These are phyloP conservation scores for Penicillium maclennaniae DNA, from an alignment of 495 filamentous ascomycete genomes.

Conservation along the genomic window DNA sequence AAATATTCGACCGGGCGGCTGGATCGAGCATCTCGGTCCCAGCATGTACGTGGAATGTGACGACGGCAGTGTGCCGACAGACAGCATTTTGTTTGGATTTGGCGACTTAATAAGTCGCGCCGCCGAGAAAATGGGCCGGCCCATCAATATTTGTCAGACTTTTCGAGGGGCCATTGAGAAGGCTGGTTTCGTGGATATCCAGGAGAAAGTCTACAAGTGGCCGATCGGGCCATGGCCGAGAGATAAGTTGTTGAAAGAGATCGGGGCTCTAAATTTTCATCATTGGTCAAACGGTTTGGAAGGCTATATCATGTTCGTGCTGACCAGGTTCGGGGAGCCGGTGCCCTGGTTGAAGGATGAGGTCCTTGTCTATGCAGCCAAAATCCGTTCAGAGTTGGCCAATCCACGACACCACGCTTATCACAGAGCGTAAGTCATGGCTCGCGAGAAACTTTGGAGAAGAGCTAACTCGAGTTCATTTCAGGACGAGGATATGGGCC, in stretches of 20 bases:
- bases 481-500: too few species aligned
- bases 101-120: slow-evolving; percentile 17
- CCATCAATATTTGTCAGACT: slow-evolving; percentile 13
- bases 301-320: slow-evolving; percentile 25
- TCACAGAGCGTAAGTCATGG: slow-evolving; percentile 1
- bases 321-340: slow-evolving; percentile 23
- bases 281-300: slow-evolving; percentile 46
- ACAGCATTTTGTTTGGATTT: slow-evolving; percentile 25
- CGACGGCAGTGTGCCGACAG: slow-evolving; percentile 37
- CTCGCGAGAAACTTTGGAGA: too few species aligned
- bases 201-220: slow-evolving; percentile 51
- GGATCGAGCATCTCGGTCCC: slow-evolving; percentile 52
- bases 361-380: slow-evolving; percentile 22
- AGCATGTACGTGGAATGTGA: slow-evolving; percentile 37
- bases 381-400: slow-evolving; percentile 16
- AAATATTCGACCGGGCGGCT: slow-evolving; percentile 48
- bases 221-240: slow-evolving; percentile 66
- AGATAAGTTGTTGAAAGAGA: slow-evolving; percentile 59
- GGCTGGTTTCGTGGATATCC: slow-evolving; percentile 36
- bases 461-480: too few species aligned
- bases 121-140: slow-evolving; percentile 15
- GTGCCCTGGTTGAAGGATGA: slow-evolving; percentile 24
- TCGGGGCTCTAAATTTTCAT: slow-evolving; percentile 57
- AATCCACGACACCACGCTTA: slow-evolving; percentile 18
- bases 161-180: slow-evolving; percentile 23